phyloP scores from a whole-genome alignment of 2,329 filamentous ascomycete genomes.

The Penicillium sp. region DNA sequence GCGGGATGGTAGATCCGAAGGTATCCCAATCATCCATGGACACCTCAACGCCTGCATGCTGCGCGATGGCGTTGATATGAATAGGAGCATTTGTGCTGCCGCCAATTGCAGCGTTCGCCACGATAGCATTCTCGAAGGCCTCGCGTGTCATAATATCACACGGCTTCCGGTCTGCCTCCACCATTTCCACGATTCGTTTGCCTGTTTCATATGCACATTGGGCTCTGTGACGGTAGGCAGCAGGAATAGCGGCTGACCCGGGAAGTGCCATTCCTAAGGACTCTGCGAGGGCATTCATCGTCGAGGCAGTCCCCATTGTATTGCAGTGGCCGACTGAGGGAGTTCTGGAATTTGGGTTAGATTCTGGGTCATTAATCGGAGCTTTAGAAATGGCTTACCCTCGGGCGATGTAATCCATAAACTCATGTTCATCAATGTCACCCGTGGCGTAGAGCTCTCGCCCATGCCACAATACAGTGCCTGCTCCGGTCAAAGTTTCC shows the following conservation, averaged over 20 bases:
- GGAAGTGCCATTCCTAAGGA: slow-evolving; percentile 54
- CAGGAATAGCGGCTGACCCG: slow-evolving; percentile 52
- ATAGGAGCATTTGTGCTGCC: slow-evolving; percentile 58
- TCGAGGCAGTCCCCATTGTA: slow-evolving; percentile 54
- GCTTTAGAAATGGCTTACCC: slow-evolving; percentile 26
- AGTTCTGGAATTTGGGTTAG: slow-evolving; percentile 28
- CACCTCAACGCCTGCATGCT: slow-evolving; percentile 52
- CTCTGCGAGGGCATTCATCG: slow-evolving; percentile 53
- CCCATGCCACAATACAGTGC: slow-evolving; percentile 49
- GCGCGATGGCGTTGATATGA: slow-evolving; percentile 54
- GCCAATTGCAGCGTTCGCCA: slow-evolving; percentile 54
- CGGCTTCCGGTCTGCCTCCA: slow-evolving; percentile 48
- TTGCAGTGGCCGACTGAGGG: slow-evolving; percentile 52
- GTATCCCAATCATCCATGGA: slow-evolving; percentile 54
- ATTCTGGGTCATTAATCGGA: not conserved
- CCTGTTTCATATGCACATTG: slow-evolving; percentile 51
- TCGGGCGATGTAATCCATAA: slow-evolving; percentile 46
- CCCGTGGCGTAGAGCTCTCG: slow-evolving; percentile 49
- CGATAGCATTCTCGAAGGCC: slow-evolving; percentile 57
- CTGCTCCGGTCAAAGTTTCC: slow-evolving; percentile 43
- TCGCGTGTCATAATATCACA: slow-evolving; percentile 55
- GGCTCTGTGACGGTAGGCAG: slow-evolving; percentile 47
- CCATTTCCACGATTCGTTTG: slow-evolving; percentile 51
- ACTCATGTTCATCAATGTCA: slow-evolving; percentile 44
- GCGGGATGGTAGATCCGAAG: slow-evolving; percentile 49